These are phyloP conservation scores for Hemileccinum rubropunctum DNA, from an alignment of 768 basidiomycete species.

Conservation along the genomic window DNA sequence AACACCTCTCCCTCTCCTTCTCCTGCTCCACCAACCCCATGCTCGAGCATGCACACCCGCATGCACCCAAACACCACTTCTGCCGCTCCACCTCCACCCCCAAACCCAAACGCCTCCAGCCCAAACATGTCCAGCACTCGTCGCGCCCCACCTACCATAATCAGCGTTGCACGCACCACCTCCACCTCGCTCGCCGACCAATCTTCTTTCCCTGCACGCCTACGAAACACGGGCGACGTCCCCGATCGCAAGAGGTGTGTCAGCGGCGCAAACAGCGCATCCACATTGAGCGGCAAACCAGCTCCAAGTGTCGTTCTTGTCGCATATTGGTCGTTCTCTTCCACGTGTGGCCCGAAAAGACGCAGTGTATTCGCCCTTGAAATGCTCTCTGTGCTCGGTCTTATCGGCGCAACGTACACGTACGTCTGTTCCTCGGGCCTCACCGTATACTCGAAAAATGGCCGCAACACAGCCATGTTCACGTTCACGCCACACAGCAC, in stretches of 20 bases:
- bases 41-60: constrained; percentile 96
- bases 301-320: constrained; percentile 8
- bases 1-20: constrained; percentile 14
- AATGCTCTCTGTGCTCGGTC: constrained; percentile 54
- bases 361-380: constrained; percentile 54
- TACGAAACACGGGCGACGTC: constrained; percentile 64
- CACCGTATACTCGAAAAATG: constrained; percentile 56
- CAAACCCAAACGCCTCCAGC: constrained; percentile 33
- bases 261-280: constrained; percentile 49
- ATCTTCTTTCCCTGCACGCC: constrained; percentile 46
- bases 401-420: constrained; percentile 49
- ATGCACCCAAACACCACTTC: constrained; percentile 72
- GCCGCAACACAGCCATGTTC: constrained; percentile 30
- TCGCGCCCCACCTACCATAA: constrained; percentile 53
- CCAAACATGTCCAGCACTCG: constrained; percentile 44
- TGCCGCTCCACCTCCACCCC: constrained; percentile 1
- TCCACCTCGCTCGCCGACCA: constrained; percentile 85
- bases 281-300: constrained; percentile 41
- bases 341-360: constrained; percentile 14
- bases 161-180: constrained; percentile 64
- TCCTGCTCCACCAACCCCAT: constrained; percentile 46
- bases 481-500: constrained; percentile 24
- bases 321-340: not conserved
- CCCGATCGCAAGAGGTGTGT: constrained; percentile 81
- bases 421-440: constrained; percentile 39